Conservation (phyloP, 805 yeast species). For the Brettanomyces anomalus region DNA sequence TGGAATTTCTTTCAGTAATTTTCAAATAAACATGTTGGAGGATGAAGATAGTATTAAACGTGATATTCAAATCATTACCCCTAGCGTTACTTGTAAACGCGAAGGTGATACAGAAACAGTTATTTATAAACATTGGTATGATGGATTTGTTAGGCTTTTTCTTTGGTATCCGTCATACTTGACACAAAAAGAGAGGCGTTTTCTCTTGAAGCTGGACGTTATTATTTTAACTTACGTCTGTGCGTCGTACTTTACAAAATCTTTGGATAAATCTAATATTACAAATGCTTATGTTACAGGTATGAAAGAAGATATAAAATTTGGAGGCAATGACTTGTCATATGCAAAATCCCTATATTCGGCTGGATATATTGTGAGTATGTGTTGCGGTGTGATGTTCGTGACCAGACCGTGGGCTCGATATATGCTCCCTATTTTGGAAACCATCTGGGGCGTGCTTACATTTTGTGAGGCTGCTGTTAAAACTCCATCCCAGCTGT, state of each 20-base stretch:
- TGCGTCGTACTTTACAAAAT: conserved; percentile 61
- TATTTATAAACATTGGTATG: conserved; percentile 38
- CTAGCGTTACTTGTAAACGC: background rate
- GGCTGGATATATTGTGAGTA: conserved; percentile 34
- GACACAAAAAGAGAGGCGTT: conserved; percentile 33
- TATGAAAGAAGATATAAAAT: conserved; percentile 45
- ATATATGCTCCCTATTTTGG: conserved; percentile 44
- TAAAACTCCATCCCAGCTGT: conserved; percentile 39
- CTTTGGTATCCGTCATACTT: conserved; percentile 28
- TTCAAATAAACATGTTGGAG: too few species aligned
- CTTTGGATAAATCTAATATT: conserved; percentile 27
- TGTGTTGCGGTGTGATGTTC: conserved; percentile 31
- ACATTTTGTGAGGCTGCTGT: conserved; percentile 50
- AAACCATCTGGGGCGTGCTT: conserved; percentile 59
- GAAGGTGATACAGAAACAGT: conserved; percentile 25
- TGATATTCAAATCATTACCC: too few species aligned
- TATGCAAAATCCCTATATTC: conserved; percentile 48
- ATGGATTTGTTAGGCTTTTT: conserved; percentile 47
- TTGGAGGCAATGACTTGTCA: conserved; percentile 57
- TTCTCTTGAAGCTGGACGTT: conserved; percentile 46
- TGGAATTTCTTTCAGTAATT: too few species aligned
- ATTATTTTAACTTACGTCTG: conserved; percentile 47
- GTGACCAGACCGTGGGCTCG: conserved; percentile 23
- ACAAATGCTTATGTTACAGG: conserved; percentile 63
- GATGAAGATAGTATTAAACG: too few species aligned